These are phyloP conservation scores for Fragilaria crotonensis DNA, from an alignment of 108 stramenopile genomes.

Conservation along the genomic window DNA sequence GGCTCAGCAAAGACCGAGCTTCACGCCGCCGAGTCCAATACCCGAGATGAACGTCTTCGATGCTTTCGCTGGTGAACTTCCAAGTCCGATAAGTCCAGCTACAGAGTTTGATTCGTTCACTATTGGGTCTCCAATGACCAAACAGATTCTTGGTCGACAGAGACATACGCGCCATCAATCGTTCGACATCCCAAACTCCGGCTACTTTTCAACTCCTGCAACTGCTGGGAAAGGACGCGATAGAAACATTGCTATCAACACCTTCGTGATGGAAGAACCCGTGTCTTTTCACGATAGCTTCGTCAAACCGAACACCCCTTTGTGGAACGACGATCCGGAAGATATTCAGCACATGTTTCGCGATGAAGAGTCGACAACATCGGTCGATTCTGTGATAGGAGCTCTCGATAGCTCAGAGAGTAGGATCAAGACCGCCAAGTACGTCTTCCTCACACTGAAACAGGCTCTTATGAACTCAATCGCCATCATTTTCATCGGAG, in stretches of 20 bases:
- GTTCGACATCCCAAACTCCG: slow-evolving; percentile 16
- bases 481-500: slow-evolving; percentile 70
- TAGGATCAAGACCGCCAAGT: slow-evolving; percentile 59
- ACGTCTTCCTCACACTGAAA: slow-evolving; percentile 70
- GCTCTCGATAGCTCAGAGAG: slow-evolving; percentile 21
- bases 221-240: slow-evolving; percentile 9
- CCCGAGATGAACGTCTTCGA: no score
- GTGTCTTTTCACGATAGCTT: no score
- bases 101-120: no score
- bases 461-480: slow-evolving; percentile 74
- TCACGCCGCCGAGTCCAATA: no score
- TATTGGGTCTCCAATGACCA: slow-evolving; percentile 29
- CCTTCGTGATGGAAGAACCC: not conserved
- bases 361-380: slow-evolving; percentile 8
- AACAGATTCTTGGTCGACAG: slow-evolving; percentile 28
- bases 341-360: slow-evolving; percentile 9
- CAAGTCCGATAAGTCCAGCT: no score
- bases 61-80: no score
- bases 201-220: slow-evolving; percentile 15
- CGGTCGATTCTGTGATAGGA: not conserved
- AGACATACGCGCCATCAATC: slow-evolving; percentile 45
- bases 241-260: not conserved
- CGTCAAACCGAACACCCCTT: no score
- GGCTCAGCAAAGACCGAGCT: no score
- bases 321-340: slow-evolving; percentile 3